Conservation (phyloP, 805 yeast genomes). For the Wickerhamomyces ciferrii region DNA sequence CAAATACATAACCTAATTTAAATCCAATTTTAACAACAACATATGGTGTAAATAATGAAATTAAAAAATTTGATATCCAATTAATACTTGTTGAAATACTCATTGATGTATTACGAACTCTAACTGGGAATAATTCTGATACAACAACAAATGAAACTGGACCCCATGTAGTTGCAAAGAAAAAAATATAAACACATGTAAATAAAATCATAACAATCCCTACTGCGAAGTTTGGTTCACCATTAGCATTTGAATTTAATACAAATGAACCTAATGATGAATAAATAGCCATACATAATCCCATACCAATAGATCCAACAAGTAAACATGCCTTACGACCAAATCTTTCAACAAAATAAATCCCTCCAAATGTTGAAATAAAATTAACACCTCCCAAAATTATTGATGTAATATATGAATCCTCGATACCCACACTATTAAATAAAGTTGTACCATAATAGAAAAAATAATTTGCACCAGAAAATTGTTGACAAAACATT, state of each 20-base stretch:
- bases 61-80: slow-evolving; percentile 61
- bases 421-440: slow-evolving; percentile 49
- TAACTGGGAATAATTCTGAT: slow-evolving; percentile 63
- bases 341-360: slow-evolving; percentile 44
- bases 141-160: slow-evolving; percentile 64
- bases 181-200: slow-evolving; percentile 59
- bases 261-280: slow-evolving; percentile 52
- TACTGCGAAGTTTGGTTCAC: slow-evolving; percentile 31
- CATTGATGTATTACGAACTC: slow-evolving; percentile 56
- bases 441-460: slow-evolving; percentile 63
- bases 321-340: slow-evolving; percentile 51
- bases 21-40: slow-evolving; percentile 58
- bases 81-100: slow-evolving; percentile 60
- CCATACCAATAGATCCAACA: slow-evolving; percentile 48
- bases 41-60: slow-evolving; percentile 66
- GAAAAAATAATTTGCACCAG: slow-evolving; percentile 63
- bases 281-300: slow-evolving; percentile 51
- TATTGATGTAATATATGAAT: slow-evolving; percentile 57
- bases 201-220: slow-evolving; percentile 61
- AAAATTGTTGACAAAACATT: slow-evolving; percentile 57
- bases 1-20: slow-evolving; percentile 57
- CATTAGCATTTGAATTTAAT: no score
- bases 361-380: slow-evolving; percentile 46
- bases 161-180: slow-evolving; percentile 75
- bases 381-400: slow-evolving; percentile 53